These are phyloP conservation scores for Hortiboletus flavorubellus DNA, from an alignment of 768 basidiomycete species.

Conservation along the genomic window DNA sequence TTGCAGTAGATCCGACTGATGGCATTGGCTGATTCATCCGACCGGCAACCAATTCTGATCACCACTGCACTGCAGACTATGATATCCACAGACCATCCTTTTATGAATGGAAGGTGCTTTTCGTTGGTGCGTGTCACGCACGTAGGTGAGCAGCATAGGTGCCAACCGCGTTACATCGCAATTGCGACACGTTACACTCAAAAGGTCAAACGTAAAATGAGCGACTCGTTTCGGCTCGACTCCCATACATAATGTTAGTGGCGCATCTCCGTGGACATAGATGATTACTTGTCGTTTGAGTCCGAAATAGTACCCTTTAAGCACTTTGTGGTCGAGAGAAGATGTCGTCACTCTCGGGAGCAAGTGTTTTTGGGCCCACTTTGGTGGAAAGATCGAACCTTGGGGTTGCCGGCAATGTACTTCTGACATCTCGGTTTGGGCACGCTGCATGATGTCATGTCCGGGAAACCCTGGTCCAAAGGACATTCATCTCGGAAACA, in stretches of 20 bases:
- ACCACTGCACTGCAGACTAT: not conserved
- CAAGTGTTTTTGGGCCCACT: conserved; percentile 21
- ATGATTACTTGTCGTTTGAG: not conserved
- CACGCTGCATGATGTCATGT: conserved; percentile 6
- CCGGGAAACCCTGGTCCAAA: conserved; percentile 1
- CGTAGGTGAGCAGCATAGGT: not conserved
- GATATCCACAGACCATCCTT: conserved; percentile 2
- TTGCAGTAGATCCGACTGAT: not conserved
- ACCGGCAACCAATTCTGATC: not conserved
- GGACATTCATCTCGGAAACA: conserved; percentile 13
- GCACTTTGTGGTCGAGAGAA: conserved; percentile 9
- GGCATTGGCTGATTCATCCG: not conserved
- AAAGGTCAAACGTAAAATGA: not conserved
- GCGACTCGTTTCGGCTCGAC: conserved; percentile 5
- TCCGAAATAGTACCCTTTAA: not conserved
- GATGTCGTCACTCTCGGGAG: conserved; percentile 14
- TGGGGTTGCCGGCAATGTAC: conserved; percentile 7
- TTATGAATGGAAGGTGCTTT: not conserved
- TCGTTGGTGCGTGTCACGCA: conserved; percentile 6
- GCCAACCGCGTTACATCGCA: not conserved
- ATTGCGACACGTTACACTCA: conserved; percentile 6
- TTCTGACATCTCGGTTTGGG: not conserved
- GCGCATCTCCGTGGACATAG: conserved; percentile 17
- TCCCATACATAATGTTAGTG: conserved; percentile 21
- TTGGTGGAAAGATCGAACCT: conserved; percentile 7